phyloP scores from a whole-genome alignment of 495 filamentous ascomycete species.

The Extremus antarcticus region DNA sequence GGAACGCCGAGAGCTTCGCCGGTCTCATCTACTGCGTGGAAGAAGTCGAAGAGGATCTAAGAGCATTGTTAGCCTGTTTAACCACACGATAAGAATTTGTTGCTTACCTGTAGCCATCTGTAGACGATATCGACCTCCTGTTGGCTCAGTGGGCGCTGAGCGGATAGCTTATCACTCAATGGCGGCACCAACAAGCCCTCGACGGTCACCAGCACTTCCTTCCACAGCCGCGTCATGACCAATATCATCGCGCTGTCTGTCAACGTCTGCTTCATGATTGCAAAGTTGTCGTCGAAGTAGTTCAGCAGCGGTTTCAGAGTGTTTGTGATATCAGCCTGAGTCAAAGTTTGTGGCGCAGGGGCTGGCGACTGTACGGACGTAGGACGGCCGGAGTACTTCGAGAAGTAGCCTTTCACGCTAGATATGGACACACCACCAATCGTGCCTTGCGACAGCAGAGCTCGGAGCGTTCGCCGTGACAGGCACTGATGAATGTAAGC shows the following conservation, averaged over 20 bases:
- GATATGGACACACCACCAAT: constrained; percentile 63
- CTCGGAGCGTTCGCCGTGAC: constrained; percentile 66
- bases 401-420: constrained; percentile 44
- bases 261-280: constrained; percentile 93
- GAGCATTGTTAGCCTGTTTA: neutral
- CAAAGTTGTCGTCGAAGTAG: constrained; percentile 98
- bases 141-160: constrained; percentile 73
- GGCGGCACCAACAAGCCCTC: constrained; percentile 88
- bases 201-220: constrained; percentile 86
- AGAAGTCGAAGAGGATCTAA: constrained; percentile 81
- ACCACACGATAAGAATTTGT: too few species aligned
- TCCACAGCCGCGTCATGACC: constrained; percentile 98
- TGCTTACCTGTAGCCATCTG: constrained; percentile 58
- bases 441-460: constrained; percentile 61
- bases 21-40: constrained; percentile 80
- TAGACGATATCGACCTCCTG: constrained; percentile 92
- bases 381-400: constrained; percentile 3
- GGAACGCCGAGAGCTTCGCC: constrained; percentile 82
- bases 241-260: constrained; percentile 88
- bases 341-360: constrained; percentile 38
- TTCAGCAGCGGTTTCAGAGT: constrained; percentile 81
- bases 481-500: constrained; percentile 86
- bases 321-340: constrained; percentile 62
- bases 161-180: constrained; percentile 86
- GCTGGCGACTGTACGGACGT: neutral